Conservation (phyloP, 192 early-diverging fungal genomes). For the Coemansia sp. region DNA sequence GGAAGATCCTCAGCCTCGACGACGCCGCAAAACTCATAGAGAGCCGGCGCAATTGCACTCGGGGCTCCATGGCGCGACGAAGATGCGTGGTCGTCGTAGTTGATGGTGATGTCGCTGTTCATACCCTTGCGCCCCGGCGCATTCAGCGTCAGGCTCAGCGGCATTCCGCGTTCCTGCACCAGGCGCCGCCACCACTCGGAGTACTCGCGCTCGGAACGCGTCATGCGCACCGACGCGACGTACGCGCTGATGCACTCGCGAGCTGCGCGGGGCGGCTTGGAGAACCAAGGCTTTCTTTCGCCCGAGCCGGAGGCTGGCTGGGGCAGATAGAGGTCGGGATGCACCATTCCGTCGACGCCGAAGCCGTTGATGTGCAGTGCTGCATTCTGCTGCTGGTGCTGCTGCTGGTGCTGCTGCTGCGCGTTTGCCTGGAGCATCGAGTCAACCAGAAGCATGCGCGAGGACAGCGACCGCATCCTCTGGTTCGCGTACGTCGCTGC, state of each 20-base stretch:
- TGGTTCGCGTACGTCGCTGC: background rate
- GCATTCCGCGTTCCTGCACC: slow-evolving; percentile 34
- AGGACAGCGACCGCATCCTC: slow-evolving; percentile 13
- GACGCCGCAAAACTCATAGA: slow-evolving; percentile 42
- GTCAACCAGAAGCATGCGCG: slow-evolving; percentile 29
- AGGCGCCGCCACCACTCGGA: slow-evolving; percentile 52
- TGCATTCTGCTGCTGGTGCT: background rate
- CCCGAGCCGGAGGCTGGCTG: background rate
- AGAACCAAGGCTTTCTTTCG: background rate
- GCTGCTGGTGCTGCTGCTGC: slow-evolving; percentile 5
- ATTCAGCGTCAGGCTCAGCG: slow-evolving; percentile 45
- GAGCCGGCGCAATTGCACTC: background rate
- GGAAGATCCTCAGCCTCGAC: slow-evolving; percentile 50
- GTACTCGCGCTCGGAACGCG: slow-evolving; percentile 51
- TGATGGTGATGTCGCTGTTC: slow-evolving; percentile 41
- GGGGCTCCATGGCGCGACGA: background rate
- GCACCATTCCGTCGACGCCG: background rate
- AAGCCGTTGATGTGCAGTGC: background rate
- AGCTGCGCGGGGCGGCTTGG: slow-evolving; percentile 21
- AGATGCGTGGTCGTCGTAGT: slow-evolving; percentile 16
- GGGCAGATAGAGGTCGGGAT: slow-evolving; percentile 10
- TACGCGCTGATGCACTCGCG: slow-evolving; percentile 25
- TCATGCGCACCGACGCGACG: slow-evolving; percentile 21
- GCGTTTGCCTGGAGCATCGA: slow-evolving; percentile 6
- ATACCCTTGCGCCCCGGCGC: slow-evolving; percentile 3